Percentiles rank a stretch among this genome's conserved stretches.
phyloP scores from a whole-genome alignment of 2,329 filamentous ascomycete genomes.

The Talaromyces funiculosus region DNA sequence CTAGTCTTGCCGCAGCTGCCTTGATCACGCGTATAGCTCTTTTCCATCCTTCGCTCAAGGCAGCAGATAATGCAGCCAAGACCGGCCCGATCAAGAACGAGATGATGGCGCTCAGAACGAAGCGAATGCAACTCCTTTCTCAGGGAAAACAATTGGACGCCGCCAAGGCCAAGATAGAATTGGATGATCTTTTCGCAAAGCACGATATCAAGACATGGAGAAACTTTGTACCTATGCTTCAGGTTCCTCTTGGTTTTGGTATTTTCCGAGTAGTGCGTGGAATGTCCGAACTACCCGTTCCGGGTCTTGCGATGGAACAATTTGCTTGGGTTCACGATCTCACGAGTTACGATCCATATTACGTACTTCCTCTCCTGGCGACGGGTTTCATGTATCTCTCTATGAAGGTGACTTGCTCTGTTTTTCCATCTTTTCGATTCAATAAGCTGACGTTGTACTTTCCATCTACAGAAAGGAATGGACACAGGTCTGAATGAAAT shows the following conservation, averaged over 20 bases:
- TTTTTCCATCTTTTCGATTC: not conserved
- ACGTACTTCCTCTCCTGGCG: slow-evolving; percentile 62
- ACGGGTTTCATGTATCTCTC: slow-evolving; percentile 53
- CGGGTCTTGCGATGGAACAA: slow-evolving; percentile 65
- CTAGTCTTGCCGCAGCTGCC: slow-evolving; percentile 61
- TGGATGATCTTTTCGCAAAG: slow-evolving; percentile 48
- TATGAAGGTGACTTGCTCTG: slow-evolving; percentile 48
- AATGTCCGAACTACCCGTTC: slow-evolving; percentile 75
- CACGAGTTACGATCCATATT: slow-evolving; percentile 69
- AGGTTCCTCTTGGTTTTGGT: slow-evolving; percentile 70
- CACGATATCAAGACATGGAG: slow-evolving; percentile 51
- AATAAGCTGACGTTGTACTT: not conserved
- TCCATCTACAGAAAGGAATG: slow-evolving; percentile 30
- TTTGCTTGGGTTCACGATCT: slow-evolving; percentile 75
- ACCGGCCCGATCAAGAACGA: slow-evolving; percentile 52
- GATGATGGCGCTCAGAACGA: slow-evolving; percentile 42
- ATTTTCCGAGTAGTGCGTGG: slow-evolving; percentile 70
- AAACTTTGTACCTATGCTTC: slow-evolving; percentile 54
- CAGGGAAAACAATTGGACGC: slow-evolving; percentile 45
- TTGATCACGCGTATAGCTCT: slow-evolving; percentile 59
- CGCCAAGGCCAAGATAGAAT: slow-evolving; percentile 44
- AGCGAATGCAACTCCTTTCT: slow-evolving; percentile 39
- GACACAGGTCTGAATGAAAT: slow-evolving; percentile 24
- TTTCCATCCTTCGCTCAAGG: slow-evolving; percentile 59
- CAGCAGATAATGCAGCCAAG: slow-evolving; percentile 58